Base-by-base conservation (phyloP, 2,329 filamentous ascomycete genomes). In the Verticillium nonalfalfae region DNA sequence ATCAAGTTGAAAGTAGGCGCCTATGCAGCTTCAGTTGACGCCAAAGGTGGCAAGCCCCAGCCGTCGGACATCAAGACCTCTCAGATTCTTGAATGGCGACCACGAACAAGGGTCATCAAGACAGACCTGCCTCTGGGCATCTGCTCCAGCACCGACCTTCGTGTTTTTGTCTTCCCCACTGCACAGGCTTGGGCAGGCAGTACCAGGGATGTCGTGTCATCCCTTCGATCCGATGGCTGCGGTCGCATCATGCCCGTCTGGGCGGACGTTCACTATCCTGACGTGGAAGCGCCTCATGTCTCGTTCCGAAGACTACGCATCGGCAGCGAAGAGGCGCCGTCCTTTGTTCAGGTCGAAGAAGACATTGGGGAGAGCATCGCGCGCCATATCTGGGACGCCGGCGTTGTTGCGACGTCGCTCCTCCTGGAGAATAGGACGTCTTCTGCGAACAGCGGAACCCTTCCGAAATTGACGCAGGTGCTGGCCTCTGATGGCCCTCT, bases 361-460 rank as follows among this genome's bases (percentile, higher is more conserved):
- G 82, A 85, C 59, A 78, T 86, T 10, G 83, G 82, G 14, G 83
- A 86, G 71, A 85, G 82, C 67, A 85, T 86, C 60, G 83, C 83
- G 0, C 78, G 83, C 2, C 83, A 86, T 63, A 75, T 86, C 6
- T 86, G 84, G 84, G 84, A 86, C 59, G 83, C 78, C 1, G 84
- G 84, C 0, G 72, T 85, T 10, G 73, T 81, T 6, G 77, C 79
- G 1, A 71, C 77, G 1, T 74, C 74, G 1, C 67, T 75, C 11
- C 57, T 81, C 11, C 72, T 71, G 1, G 65, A 70, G 13, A 56
- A 67, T 26, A 18, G 34, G 52, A 26, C 26, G 21, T n/a, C 45
- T 3, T n/a, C 33, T 9, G 54, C 6, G 2, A n/a, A 13, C 13
- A 31, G 7, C 14, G 13, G 4, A 21, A 5, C 26, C 5, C 31